Conservation (phyloP, 768 basidiomycete genomes). For the Lactarius akahatsu region DNA sequence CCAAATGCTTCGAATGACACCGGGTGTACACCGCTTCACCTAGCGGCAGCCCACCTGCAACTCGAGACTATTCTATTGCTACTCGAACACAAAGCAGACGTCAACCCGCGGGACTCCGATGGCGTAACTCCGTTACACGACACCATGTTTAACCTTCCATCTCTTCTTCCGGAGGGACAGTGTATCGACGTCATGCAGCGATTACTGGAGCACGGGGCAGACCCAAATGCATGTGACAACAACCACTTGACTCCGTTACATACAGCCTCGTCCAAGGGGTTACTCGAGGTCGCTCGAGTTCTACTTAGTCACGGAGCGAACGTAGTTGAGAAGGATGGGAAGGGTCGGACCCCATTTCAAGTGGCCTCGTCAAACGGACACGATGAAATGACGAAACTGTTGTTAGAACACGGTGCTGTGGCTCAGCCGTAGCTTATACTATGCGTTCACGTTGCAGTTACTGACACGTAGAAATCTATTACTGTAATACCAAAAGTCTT, state of each 20-base stretch:
- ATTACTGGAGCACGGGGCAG: neutral
- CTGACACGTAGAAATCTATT: neutral
- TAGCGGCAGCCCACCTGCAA: too few species aligned
- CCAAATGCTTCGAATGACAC: too few species aligned
- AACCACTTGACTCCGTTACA: neutral
- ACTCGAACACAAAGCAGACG: too few species aligned
- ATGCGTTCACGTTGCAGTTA: neutral
- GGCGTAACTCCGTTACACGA: too few species aligned
- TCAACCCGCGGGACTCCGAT: too few species aligned
- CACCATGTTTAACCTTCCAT: too few species aligned
- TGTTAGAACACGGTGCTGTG: neutral
- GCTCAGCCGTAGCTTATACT: neutral
- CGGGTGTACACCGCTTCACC: too few species aligned
- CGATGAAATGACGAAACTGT: neutral
- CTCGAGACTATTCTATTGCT: too few species aligned
- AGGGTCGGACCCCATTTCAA: neutral
- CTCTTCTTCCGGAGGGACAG: neutral
- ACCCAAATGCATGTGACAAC: neutral
- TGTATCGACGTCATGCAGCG: too few species aligned
- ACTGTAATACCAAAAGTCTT: neutral
- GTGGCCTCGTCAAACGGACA: neutral
- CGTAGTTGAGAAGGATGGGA: neutral
- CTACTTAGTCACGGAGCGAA: neutral
- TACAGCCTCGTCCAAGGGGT: neutral
- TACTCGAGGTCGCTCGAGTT: neutral